These are phyloP conservation scores for Rubroshorea leprosula DNA, from an alignment of 345 rosid genomes.

Conservation along the genomic window DNA sequence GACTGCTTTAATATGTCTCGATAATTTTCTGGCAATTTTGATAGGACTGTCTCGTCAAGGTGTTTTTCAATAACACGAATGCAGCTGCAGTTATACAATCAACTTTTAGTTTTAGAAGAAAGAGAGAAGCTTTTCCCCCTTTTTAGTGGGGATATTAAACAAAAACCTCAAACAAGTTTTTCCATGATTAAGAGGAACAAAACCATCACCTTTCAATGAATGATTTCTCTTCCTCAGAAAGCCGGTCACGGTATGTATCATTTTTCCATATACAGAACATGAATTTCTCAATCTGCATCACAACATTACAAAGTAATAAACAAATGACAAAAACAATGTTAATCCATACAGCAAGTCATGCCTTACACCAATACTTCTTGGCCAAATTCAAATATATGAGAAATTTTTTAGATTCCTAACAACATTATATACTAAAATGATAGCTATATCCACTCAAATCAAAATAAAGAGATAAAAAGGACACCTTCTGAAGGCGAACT, in stretches of 20 bases:
- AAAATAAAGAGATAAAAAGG: neutral
- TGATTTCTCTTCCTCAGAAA: slow-evolving; percentile 55
- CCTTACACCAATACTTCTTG: neutral
- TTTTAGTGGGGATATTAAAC: too few species aligned
- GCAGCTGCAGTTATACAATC: slow-evolving; percentile 36
- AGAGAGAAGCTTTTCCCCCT: too few species aligned
- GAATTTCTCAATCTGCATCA: slow-evolving; percentile 68
- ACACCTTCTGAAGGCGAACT: slow-evolving; percentile 76
- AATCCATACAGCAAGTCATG: slow-evolving; percentile 3
- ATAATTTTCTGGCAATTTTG: slow-evolving; percentile 73
- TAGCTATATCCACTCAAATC: neutral
- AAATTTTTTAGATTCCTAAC: neutral
- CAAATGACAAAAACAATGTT: neutral
- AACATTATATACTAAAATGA: neutral
- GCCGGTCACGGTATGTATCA: slow-evolving; percentile 41
- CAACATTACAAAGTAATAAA: neutral
- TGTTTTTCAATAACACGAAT: slow-evolving; percentile 51
- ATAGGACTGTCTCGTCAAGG: slow-evolving; percentile 61
- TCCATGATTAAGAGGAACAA: neutral
- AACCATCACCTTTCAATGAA: slow-evolving; percentile 54
- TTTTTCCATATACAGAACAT: slow-evolving; percentile 54
- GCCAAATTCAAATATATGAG: neutral
- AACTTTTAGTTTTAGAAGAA: neutral
- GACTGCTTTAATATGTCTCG: slow-evolving; percentile 72
- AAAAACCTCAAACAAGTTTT: neutral